Evolutionary conservation across 805 yeast genomes (phyloP).

Genomic region (Myxozyma vanderwaltii): DNA sequence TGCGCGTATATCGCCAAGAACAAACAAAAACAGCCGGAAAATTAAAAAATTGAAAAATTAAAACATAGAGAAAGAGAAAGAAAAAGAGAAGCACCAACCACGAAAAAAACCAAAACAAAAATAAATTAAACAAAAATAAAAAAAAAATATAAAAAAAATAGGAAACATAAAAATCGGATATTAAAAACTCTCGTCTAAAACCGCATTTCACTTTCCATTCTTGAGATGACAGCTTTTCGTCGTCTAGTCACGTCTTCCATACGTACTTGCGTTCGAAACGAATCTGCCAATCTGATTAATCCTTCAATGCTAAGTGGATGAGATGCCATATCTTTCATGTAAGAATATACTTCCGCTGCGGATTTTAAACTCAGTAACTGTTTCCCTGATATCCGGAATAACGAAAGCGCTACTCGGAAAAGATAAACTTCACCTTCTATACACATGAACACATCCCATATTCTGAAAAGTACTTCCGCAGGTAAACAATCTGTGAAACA

Average conservation of each 20-base stretch:
- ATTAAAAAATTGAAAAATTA: too few relatives aligned
- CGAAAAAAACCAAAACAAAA: too few relatives aligned
- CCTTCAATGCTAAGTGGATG: constrained; percentile 39
- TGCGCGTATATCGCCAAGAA: too few relatives aligned
- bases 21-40: too few relatives aligned
- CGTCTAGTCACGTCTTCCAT: constrained; percentile 35
- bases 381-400: constrained; percentile 39
- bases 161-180: not conserved
- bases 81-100: too few relatives aligned
- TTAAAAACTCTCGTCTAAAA: not conserved
- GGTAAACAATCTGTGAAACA: constrained; percentile 56
- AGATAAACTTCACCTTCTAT: constrained; percentile 45
- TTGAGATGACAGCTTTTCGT: constrained; percentile 29
- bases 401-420: constrained; percentile 42
- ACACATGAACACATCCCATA: constrained; percentile 54
- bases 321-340: constrained; percentile 40
- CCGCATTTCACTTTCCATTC: constrained; percentile 35
- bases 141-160: not conserved
- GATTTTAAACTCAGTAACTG: constrained; percentile 35
- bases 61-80: too few relatives aligned
- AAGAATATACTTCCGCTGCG: constrained; percentile 41
- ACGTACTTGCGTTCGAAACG: constrained; percentile 31
- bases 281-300: constrained; percentile 37
- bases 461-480: constrained; percentile 53
- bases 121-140: not conserved